Conservation (phyloP, 2,329 filamentous ascomycete species). For the Neobulgaria alba region DNA sequence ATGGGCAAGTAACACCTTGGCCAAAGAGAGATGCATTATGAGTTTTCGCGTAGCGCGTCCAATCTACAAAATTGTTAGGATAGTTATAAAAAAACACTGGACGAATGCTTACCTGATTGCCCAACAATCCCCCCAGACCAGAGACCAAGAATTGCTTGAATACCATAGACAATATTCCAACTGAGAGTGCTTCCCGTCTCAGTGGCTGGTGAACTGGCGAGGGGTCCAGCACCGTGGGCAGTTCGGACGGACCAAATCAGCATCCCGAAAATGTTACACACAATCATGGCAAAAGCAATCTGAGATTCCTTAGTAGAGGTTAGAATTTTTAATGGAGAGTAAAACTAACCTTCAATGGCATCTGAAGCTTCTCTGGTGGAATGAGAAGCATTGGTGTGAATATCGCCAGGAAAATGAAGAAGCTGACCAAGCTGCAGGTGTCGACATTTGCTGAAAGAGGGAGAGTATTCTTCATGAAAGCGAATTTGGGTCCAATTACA, state of each 20-base stretch:
- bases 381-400: conserved; percentile 25
- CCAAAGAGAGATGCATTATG: conserved; percentile 25
- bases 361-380: conserved; percentile 26
- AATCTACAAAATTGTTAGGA: conserved; percentile 16
- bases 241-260: conserved; percentile 26
- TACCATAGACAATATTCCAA: conserved; percentile 27
- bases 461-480: conserved; percentile 21
- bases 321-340: background rate
- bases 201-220: conserved; percentile 20
- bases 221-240: conserved; percentile 22
- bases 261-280: conserved; percentile 28
- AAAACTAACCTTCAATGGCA: conserved; percentile 18
- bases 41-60: conserved; percentile 28
- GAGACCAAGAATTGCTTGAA: conserved; percentile 26
- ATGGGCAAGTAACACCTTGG: conserved; percentile 27
- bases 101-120: conserved; percentile 17
- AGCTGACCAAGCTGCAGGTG: conserved; percentile 24
- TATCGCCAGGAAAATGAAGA: conserved; percentile 27
- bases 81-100: no score
- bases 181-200: conserved; percentile 23
- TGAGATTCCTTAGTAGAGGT: background rate
- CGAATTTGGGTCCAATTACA: conserved; percentile 24
- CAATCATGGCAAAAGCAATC: conserved; percentile 27
- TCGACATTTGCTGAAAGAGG: conserved; percentile 22
- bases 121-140: conserved; percentile 26